Evolutionary conservation across 768 basidiomycete genomes (phyloP).

Genomic region (Psilocybe sp.): DNA sequence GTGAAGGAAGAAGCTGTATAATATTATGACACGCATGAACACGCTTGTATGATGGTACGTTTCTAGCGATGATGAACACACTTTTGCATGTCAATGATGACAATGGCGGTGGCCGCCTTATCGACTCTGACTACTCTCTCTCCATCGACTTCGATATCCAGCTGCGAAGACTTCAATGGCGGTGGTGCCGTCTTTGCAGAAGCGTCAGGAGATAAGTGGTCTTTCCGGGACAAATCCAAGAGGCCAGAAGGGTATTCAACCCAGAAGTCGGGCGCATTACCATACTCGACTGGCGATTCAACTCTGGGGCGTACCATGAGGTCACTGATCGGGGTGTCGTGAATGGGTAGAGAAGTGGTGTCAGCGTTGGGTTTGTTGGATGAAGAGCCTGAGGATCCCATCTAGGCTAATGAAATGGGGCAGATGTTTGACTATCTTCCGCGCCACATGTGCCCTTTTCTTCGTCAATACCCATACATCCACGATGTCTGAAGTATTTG

Average conservation of each 20-base stretch:
- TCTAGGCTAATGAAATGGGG: not conserved
- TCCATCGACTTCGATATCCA: constrained; percentile 54
- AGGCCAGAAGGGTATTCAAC: constrained; percentile 67
- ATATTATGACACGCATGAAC: not conserved
- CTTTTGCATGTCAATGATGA: constrained; percentile 80
- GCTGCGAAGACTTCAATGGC: constrained; percentile 34
- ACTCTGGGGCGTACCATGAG: constrained; percentile 49
- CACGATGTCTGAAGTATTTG: too few species aligned
- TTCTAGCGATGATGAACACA: constrained; percentile 21
- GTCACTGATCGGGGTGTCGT: constrained; percentile 40
- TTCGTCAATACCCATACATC: too few species aligned
- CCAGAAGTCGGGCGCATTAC: constrained; percentile 57
- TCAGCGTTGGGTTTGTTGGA: not conserved
- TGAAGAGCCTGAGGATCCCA: constrained; percentile 4
- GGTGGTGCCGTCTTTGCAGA: constrained; percentile 22
- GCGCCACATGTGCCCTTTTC: too few species aligned
- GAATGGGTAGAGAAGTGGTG: constrained; percentile 14
- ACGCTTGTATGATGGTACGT: not conserved
- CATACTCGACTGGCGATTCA: constrained; percentile 46
- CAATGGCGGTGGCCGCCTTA: constrained; percentile 46
- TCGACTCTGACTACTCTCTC: constrained; percentile 50
- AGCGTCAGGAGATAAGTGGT: constrained; percentile 29
- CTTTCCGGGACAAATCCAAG: constrained; percentile 55
- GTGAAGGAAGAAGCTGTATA: constrained; percentile 59
- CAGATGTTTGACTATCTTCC: not conserved